Evolutionary conservation across 2,329 filamentous ascomycete genomes (phyloP), one percentile per base, ranked within the genome.

Genomic region (Aureobasidium sp.): DNA sequence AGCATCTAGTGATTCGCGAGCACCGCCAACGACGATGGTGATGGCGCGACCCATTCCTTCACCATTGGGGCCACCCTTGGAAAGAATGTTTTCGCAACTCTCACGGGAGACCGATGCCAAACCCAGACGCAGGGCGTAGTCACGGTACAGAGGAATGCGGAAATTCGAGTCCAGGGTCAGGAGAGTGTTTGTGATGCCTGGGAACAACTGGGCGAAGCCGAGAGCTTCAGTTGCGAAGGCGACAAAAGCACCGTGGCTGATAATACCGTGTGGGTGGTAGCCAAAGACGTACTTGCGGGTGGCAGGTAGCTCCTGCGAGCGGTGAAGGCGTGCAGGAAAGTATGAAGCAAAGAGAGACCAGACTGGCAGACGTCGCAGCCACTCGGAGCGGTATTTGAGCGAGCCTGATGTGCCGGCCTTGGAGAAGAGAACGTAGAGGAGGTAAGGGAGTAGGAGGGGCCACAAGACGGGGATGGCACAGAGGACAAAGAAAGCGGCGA

Each of bases 151-250:
- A 0, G 93, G 93, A 32, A 96, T 85, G 50, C 88, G 84, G 70
- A 98, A 97, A 72, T 97, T 98, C 49, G 85, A 85, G 64, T 97
- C 93, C n/a, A 98, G 80, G 0, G 93, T 98, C 29, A 97, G 75
- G 19, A 97, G 74, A 6, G 88, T 90, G 70, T 97, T 97, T 40
- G 87, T 95, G 68, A 98, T 95, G 56, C 90, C 91, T 0, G 93
- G 93, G 63, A 96, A 98, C 57, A 95, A 81, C 53, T 87, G 81
- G 0, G 81, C 78, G 68, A 96, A 97, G 0, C 89, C 89, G 0
- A 96, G 77, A 0, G 89, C 89, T 62, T 96, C 90, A 0, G 91
- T 97, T 3, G 79, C 87, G 64, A 97, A 97, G 4, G 90, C 87
- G 4, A 84, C 88, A 72, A 91, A 96, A 0, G 90, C 91, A n/a